Conservation (phyloP, 345 rosid species). For the Acer saccharum region DNA sequence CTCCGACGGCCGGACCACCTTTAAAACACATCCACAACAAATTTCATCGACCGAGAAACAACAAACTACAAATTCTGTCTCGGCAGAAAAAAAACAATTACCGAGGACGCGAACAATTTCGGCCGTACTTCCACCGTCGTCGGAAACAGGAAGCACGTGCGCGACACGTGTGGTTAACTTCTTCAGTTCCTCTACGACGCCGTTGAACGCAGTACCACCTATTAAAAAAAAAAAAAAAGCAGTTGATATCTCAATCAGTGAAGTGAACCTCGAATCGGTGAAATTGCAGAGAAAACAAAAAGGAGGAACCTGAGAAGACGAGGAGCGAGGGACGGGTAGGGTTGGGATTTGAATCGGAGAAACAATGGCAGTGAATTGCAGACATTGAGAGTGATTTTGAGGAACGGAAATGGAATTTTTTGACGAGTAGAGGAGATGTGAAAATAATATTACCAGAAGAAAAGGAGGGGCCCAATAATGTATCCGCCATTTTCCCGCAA, state of each 20-base stretch:
- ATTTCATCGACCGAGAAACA: neutral
- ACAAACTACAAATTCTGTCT: neutral
- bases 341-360: constrained; percentile 40
- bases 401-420: neutral
- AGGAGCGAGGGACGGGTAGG: constrained; percentile 67
- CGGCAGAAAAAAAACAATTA: constrained; percentile 22
- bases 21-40: neutral
- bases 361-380: constrained; percentile 35
- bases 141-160: constrained; percentile 94
- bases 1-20: constrained; percentile 99
- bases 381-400: constrained; percentile 20
- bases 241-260: no score
- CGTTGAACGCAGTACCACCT: constrained; percentile 97
- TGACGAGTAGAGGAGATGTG: constrained; percentile 19
- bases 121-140: constrained; percentile 98
- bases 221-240: neutral
- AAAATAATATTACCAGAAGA: neutral
- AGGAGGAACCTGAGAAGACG: constrained; percentile 74
- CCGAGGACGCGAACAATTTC: constrained; percentile 97
- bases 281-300: constrained; percentile 6
- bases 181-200: constrained; percentile 92
- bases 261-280: neutral
- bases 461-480: constrained; percentile 42
- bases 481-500: constrained; percentile 56
- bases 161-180: constrained; percentile 78